phyloP scores from a whole-genome alignment of 2,329 filamentous ascomycete genomes.

The Tympanopsis confertula region DNA sequence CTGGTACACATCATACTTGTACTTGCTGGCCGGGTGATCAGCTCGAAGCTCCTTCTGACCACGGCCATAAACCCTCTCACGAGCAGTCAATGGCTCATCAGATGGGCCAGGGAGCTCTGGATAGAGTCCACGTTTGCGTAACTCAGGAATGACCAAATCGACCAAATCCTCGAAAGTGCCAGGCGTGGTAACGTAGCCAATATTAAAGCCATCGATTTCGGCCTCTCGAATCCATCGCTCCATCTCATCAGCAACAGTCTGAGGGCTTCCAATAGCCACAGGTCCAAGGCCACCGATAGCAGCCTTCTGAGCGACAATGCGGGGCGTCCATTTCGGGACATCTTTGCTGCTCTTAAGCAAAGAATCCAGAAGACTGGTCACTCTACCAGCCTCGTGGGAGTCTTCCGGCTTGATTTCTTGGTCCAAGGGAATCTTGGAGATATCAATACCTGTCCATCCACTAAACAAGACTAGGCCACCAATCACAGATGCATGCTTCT shows the following conservation, averaged over 20 bases:
- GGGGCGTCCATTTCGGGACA: slow-evolving; percentile 30
- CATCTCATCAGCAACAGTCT: slow-evolving; percentile 31
- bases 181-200: slow-evolving; percentile 34
- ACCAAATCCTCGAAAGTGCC: slow-evolving; percentile 39
- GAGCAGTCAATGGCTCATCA: slow-evolving; percentile 30
- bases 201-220: slow-evolving; percentile 18
- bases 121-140: slow-evolving; percentile 26
- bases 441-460: slow-evolving; percentile 49
- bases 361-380: slow-evolving; percentile 33
- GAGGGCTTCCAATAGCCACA: slow-evolving; percentile 30
- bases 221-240: slow-evolving; percentile 27
- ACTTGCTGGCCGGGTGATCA: slow-evolving; percentile 46
- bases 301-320: slow-evolving; percentile 29
- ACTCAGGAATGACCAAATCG: slow-evolving; percentile 32
- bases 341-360: slow-evolving; percentile 35
- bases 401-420: slow-evolving; percentile 42
- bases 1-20: slow-evolving; percentile 51
- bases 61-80: slow-evolving; percentile 51
- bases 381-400: slow-evolving; percentile 37
- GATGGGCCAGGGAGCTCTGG: slow-evolving; percentile 8
- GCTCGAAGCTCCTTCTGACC: slow-evolving; percentile 42
- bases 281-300: slow-evolving; percentile 35
- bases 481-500: slow-evolving; percentile 37
- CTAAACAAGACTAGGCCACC: slow-evolving; percentile 43
- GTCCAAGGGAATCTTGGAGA: slow-evolving; percentile 43